Percentiles rank a stretch among this genome's conserved stretches.
Evolutionary conservation across 306 rosid genomes (phyloP).

Genomic region (Ammopiptanthus mongolicus): DNA sequence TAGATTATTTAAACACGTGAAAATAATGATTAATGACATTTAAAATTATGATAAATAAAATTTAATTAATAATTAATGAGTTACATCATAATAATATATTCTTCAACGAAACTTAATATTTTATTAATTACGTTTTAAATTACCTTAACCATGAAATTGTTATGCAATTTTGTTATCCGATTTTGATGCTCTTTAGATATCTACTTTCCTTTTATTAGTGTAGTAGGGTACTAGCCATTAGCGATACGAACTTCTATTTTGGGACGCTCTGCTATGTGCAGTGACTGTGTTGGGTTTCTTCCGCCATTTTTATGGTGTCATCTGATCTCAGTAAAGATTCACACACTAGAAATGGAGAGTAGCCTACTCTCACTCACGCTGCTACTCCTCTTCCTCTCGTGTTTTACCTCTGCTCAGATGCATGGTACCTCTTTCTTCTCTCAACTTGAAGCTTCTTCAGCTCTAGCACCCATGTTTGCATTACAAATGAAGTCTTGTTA

Average conservation of each 20-base stretch:
- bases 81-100: too few species aligned
- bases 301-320: slow-evolving; percentile 33
- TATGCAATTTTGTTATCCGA: too few species aligned
- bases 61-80: too few species aligned
- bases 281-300: not conserved
- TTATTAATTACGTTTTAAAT: too few species aligned
- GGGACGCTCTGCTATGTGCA: not conserved
- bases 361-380: slow-evolving; percentile 27
- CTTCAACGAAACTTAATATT: too few species aligned
- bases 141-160: too few species aligned
- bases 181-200: too few species aligned
- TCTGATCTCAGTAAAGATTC: not conserved
- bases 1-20: too few species aligned
- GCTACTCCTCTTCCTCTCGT: slow-evolving; percentile 20
- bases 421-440: slow-evolving; percentile 47
- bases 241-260: not conserved
- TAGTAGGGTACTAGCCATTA: too few species aligned
- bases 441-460: not conserved
- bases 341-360: slow-evolving; percentile 43
- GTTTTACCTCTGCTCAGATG: slow-evolving; percentile 62
- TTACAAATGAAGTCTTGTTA: not conserved
- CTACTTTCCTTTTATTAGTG: not conserved
- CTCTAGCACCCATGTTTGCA: not conserved
- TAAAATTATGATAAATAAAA: too few species aligned
- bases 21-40: too few species aligned